Percentiles rank a stretch among this genome's conserved stretches.
Conservation (phyloP, 1,284 basidiomycete genomes). For the Ganoderma sp. region DNA sequence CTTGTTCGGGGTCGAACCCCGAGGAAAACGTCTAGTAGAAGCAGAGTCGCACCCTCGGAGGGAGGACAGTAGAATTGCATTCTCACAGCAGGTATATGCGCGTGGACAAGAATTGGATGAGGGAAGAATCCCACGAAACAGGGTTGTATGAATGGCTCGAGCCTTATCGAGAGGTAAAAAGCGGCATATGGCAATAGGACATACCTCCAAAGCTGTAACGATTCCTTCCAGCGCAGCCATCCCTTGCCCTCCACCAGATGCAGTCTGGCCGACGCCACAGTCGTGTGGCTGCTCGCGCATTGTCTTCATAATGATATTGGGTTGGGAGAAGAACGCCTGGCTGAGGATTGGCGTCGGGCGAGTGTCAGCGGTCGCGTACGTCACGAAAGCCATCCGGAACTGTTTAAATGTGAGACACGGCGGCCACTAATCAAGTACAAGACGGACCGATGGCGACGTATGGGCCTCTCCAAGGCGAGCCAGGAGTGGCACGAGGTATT, state of each 20-base stretch:
- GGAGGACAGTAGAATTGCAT: not conserved
- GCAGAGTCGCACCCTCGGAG: too few species aligned
- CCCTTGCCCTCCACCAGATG: slow-evolving; percentile 54
- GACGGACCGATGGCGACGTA: slow-evolving; percentile 24
- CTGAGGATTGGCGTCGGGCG: slow-evolving; percentile 58
- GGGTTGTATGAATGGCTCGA: not conserved
- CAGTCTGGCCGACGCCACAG: slow-evolving; percentile 62
- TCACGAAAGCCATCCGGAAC: slow-evolving; percentile 62
- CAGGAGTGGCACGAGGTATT: slow-evolving; percentile 60
- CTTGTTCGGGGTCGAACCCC: too few species aligned
- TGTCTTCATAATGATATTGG: slow-evolving; percentile 47
- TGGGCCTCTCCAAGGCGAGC: slow-evolving; percentile 56
- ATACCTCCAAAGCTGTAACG: slow-evolving; percentile 73
- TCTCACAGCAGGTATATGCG: not conserved
- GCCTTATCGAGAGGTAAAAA: not conserved
- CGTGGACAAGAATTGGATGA: not conserved
- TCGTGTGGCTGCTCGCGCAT: slow-evolving; percentile 54
- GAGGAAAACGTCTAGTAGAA: too few species aligned
- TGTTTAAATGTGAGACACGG: slow-evolving; percentile 34
- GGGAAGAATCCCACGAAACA: not conserved
- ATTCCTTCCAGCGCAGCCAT: slow-evolving; percentile 75
- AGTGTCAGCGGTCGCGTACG: slow-evolving; percentile 60
- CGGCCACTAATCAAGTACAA: not conserved
- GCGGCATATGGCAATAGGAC: slow-evolving; percentile 16
- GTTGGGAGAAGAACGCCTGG: slow-evolving; percentile 60